Evolutionary conservation across 2,329 filamentous ascomycete species (phyloP).

Genomic region (Xylariaceae sp.): DNA sequence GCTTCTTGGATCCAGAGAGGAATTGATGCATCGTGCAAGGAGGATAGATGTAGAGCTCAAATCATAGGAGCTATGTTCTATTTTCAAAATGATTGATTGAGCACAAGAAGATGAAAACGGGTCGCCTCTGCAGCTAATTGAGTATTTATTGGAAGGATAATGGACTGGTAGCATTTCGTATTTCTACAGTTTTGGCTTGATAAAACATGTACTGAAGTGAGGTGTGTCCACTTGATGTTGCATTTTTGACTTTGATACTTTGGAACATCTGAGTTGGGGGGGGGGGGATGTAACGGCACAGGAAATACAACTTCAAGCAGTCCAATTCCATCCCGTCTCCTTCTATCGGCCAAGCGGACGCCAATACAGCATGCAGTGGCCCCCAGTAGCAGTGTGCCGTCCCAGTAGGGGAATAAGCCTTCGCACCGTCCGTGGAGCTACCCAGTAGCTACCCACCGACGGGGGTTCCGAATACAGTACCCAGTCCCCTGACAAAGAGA

Average conservation of each 20-base stretch:
- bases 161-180: too few species aligned
- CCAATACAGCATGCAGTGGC: conserved; percentile 37
- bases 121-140: too few species aligned
- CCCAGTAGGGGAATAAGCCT: conserved; percentile 38
- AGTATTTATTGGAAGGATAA: too few species aligned
- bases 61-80: neutral
- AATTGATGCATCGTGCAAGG: neutral
- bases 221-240: too few species aligned
- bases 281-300: too few species aligned
- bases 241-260: too few species aligned
- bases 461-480: conserved; percentile 42
- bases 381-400: conserved; percentile 37
- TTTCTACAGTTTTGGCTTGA: too few species aligned
- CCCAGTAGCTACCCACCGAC: conserved; percentile 41
- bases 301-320: conserved; percentile 30
- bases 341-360: conserved; percentile 40
- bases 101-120: too few species aligned
- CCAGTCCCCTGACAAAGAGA: conserved; percentile 41
- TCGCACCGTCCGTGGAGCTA: conserved; percentile 23
- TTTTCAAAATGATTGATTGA: neutral
- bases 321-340: conserved; percentile 38
- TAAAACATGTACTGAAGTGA: too few species aligned
- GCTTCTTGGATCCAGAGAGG: neutral
- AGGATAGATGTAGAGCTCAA: neutral
- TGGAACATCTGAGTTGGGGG: too few species aligned